phyloP scores from a whole-genome alignment of 2,329 filamentous ascomycete species.

The Albifimbria verrucaria region DNA sequence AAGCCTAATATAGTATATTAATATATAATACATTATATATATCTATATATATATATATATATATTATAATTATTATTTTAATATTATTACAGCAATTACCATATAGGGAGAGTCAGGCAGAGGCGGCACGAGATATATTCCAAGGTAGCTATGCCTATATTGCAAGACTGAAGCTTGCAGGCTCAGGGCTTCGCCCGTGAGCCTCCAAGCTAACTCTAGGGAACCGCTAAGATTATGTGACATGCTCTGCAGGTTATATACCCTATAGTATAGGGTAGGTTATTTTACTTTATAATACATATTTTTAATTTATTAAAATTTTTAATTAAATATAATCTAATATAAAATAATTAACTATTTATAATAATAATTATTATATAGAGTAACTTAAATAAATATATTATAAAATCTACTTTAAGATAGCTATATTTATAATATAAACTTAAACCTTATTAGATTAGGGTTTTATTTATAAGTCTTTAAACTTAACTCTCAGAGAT shows the following conservation, averaged over 20 bases:
- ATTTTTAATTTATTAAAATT: neutral
- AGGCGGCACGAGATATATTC: neutral
- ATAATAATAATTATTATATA: neutral
- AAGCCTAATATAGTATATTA: slow-evolving; percentile 1
- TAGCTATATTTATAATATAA: neutral
- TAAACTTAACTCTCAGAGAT: too few species aligned
- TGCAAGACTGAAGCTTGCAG: too few species aligned
- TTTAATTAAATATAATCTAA: slow-evolving; percentile 1
- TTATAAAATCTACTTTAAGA: neutral
- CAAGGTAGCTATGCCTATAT: neutral
- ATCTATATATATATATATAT: neutral
- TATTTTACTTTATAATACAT: neutral
- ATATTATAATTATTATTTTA: slow-evolving; percentile 1
- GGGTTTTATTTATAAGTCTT: too few species aligned
- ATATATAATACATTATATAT: neutral
- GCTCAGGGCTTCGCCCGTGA: too few species aligned
- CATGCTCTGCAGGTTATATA: neutral
- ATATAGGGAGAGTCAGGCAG: neutral
- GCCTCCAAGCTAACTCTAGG: too few species aligned
- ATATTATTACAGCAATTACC: neutral
- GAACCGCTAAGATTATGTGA: too few species aligned
- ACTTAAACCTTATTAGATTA: too few species aligned
- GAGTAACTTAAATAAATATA: neutral
- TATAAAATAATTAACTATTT: neutral
- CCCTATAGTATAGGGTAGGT: neutral